phyloP scores from a whole-genome alignment of 2,329 filamentous ascomycete genomes.

The Arthroderma uncinatum region DNA sequence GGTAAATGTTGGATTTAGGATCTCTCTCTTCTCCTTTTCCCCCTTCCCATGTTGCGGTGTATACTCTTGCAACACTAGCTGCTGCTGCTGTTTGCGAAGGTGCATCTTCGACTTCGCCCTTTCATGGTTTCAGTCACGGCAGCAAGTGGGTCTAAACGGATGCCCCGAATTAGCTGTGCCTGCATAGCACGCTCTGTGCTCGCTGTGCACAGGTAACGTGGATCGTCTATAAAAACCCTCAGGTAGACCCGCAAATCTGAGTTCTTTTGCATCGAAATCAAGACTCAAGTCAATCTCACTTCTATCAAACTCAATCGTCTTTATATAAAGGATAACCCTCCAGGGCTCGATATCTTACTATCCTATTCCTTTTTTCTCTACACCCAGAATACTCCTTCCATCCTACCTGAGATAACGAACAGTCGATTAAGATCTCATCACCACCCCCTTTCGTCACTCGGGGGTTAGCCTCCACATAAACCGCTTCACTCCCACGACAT shows the following conservation, averaged over 20 bases:
- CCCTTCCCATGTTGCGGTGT: background rate
- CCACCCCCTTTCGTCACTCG: background rate
- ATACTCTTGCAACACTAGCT: conserved; percentile 2
- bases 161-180: conserved; percentile 3
- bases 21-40: background rate
- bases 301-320: conserved; percentile 6
- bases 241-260: conserved; percentile 5
- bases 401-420: background rate
- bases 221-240: conserved; percentile 5
- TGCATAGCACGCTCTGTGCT: conserved; percentile 2
- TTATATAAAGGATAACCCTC: background rate
- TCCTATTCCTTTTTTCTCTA: too few species aligned
- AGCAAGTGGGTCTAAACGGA: conserved; percentile 1
- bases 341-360: background rate
- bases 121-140: conserved; percentile 3
- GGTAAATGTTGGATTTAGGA: background rate
- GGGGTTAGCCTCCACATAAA: background rate
- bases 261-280: conserved; percentile 4
- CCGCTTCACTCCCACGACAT: background rate
- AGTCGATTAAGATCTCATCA: background rate
- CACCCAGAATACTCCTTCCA: background rate
- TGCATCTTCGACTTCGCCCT: conserved; percentile 3
- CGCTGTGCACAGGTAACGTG: background rate
- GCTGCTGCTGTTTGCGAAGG: background rate
- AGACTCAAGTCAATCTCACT: background rate